These are phyloP conservation scores for Heritiera littoralis DNA, from an alignment of 345 rosid species.

Conservation along the genomic window DNA sequence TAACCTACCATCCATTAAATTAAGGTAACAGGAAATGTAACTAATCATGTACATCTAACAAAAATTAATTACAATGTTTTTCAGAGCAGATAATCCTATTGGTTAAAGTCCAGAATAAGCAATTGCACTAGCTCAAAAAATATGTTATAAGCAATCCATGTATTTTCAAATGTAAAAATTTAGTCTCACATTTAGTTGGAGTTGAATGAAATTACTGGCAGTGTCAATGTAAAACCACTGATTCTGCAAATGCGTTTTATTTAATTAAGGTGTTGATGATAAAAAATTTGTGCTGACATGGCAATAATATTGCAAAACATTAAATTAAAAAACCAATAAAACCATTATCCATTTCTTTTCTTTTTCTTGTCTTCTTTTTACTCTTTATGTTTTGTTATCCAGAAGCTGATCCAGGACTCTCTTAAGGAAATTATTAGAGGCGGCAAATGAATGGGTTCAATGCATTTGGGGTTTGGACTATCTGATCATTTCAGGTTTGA, in stretches of 20 bases:
- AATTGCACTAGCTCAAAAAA: background rate
- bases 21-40: constrained; percentile 2
- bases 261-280: background rate
- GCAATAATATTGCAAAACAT: background rate
- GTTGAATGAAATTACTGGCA: background rate
- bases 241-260: background rate
- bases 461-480: too few relatives aligned
- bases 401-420: background rate
- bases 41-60: background rate
- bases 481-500: too few relatives aligned
- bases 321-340: background rate
- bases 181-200: background rate
- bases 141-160: background rate
- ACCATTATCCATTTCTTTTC: background rate
- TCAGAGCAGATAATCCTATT: background rate
- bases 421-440: background rate
- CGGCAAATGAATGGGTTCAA: too few relatives aligned
- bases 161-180: background rate
- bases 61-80: background rate
- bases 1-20: background rate
- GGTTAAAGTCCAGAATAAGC: background rate
- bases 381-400: background rate
- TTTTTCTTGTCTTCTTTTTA: background rate
- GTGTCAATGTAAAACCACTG: background rate
- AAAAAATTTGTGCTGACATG: background rate